These are phyloP conservation scores for Myotisia sp. DNA, from an alignment of 2,329 filamentous ascomycete species.

Conservation along the genomic window DNA sequence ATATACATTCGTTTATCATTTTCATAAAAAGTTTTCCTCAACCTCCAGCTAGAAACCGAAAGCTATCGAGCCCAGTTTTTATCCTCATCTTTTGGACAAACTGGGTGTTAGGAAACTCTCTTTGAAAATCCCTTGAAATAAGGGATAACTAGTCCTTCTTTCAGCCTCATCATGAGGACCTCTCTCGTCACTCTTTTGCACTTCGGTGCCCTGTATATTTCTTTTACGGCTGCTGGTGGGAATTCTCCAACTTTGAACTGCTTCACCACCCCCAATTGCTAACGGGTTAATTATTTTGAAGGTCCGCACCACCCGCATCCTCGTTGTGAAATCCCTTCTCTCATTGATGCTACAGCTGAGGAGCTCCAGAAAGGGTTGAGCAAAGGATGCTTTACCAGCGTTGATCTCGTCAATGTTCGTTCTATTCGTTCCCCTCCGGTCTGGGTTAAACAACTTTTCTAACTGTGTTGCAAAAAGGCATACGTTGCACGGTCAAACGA, in stretches of 20 bases:
- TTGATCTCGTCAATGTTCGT: constrained; percentile 38
- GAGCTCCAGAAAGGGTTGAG: constrained; percentile 38
- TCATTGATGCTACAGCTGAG: constrained; percentile 40
- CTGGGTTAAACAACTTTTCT: too few relatives aligned
- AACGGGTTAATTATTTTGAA: background rate
- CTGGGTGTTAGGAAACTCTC: too few relatives aligned
- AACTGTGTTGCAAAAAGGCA: constrained; percentile 21
- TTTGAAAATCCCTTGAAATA: too few relatives aligned
- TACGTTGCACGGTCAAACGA: constrained; percentile 39
- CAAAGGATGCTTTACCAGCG: constrained; percentile 39
- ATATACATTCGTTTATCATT: too few relatives aligned
- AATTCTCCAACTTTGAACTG: background rate
- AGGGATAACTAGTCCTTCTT: too few relatives aligned
- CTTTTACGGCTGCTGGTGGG: background rate
- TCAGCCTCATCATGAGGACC: constrained; percentile 2
- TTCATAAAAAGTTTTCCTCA: too few relatives aligned
- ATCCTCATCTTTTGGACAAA: too few relatives aligned
- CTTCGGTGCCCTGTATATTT: constrained; percentile 1
- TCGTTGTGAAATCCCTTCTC: constrained; percentile 6
- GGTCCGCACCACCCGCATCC: too few relatives aligned
- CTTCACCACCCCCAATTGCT: background rate
- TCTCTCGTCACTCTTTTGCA: background rate
- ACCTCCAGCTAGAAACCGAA: too few relatives aligned
- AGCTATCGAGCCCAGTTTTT: too few relatives aligned
- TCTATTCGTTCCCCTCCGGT: background rate